Evolutionary conservation across 1,284 basidiomycete species (phyloP), one percentile per base, ranked within the genome.

Genomic region (Schizophyllum amplum): DNA sequence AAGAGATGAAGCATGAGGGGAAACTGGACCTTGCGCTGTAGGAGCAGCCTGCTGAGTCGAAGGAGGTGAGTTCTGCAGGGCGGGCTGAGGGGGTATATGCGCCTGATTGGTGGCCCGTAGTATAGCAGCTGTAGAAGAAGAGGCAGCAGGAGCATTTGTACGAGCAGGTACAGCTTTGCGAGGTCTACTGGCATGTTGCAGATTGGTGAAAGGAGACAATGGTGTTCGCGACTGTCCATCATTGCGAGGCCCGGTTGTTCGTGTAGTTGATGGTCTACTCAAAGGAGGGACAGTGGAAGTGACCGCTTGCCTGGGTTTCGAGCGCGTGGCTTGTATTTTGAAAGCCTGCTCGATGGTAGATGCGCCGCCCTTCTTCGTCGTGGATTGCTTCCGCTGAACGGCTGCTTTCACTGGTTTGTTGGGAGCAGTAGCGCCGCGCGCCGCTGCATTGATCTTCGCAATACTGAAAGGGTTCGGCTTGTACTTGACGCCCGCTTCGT

Each of bases 391-490:
- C 33, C 33, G 13, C 17, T 17, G 33, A 42, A 9, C 33, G 13
- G 11, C 13, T 17, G 33, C 33, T 17, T 42, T 42, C 33, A 9
- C 33, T 9, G 33, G 17, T 17, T 42, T 42, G 3, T 42, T 42
- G 13, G 33, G 13, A 9, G 7, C 17, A 17, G 33, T 9, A 3
- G 11, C 33, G 3, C 33, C 33, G 11, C 86, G 78, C 33, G 74
- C 73, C 0, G 79, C 78, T 52, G 87, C 87, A 63, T 90, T 89
- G 33, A 86, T 79, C 63, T 81, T 86, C 1, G 87, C 87, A 56
- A 90, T 87, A 53, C 78, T 80, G 78, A 87, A 90, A 0, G 87
- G 87, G 64, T 87, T 90, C 0, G 84, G 78, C 53, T 80, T 85
- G 70, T 81, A 87, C 3, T 71, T 65, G 0, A 82, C 86, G 24